Base-by-base conservation (phyloP, 2,329 filamentous ascomycete species). In the Monilinia fructigena region DNA sequence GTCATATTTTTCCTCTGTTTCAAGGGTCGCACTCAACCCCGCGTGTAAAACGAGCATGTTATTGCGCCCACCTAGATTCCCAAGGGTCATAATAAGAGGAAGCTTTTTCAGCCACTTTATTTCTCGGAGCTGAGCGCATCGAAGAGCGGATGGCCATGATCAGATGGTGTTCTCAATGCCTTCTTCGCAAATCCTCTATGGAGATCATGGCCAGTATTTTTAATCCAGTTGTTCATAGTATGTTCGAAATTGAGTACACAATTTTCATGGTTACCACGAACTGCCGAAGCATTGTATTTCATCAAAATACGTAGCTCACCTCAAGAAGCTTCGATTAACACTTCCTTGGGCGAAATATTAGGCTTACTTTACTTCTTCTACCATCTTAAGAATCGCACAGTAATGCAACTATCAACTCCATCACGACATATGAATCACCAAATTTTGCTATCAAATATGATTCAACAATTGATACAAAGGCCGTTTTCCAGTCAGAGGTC, bases 261-360 rank as follows among this genome's bases (percentile, higher is more conserved):
- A 8, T 62, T 47, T 53, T 62, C 59, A 16, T 62, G 59, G 35
- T 62, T 62, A 2, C 47, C 59, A 2, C 59, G 59, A 2, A 62
- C 26, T 28, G 23, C 59, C 2, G n/a, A 53, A 52, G 47, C 47
- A 18, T 26, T 12, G 18, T 40, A 11, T 23, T 2, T 3, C 11
- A 7, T 53, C 20, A 31, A 31, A 26, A 14, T 1, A 14, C 20
- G n/a, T 16, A 62, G 16, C 8, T 53, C n/a, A 3, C 26, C 35
- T 18, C 26, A 20, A 3, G 35, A 63, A 53, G 8, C 60, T 12
- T 54, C 60, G 10, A 58, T n/a, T 0, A 6, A 4, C 16, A 47
- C 18, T 47, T 45, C 40, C 14, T 5, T 5, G 3, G 3, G 6
- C 31, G n/a, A n/a, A n/a, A n/a, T n/a, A n/a, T n/a, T n/a, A n/a